Percentiles rank a stretch among this genome's conserved stretches.
Conservation (phyloP, 2,329 filamentous ascomycete species). For the Pezicula rhizophila region DNA sequence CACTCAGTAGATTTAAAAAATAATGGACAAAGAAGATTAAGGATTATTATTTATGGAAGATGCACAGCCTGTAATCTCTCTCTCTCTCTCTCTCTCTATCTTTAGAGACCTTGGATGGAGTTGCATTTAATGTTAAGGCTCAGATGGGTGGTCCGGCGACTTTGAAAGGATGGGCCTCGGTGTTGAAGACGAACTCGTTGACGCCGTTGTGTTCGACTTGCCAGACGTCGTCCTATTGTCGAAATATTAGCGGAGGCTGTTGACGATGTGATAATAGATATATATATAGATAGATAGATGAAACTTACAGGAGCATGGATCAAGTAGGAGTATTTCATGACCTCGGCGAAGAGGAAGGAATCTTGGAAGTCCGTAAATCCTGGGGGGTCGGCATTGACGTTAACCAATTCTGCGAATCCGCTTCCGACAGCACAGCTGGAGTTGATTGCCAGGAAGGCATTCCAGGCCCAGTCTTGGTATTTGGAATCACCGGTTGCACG, state of each 20-base stretch:
- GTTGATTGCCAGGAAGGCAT: conserved; percentile 66
- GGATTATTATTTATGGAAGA: no score
- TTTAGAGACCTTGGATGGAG: no score
- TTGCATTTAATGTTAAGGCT: neutral
- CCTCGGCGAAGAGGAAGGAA: conserved; percentile 84
- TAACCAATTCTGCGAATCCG: conserved; percentile 58
- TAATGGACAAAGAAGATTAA: no score
- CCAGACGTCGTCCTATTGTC: conserved; percentile 36
- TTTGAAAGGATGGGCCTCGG: conserved; percentile 57
- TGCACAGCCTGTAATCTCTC: no score
- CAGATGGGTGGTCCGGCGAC: conserved; percentile 28
- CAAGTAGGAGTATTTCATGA: conserved; percentile 77
- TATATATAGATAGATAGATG: no score
- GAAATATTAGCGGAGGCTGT: conserved; percentile 7
- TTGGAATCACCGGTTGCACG: conserved; percentile 67
- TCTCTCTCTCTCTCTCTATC: no score
- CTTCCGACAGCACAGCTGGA: conserved; percentile 53
- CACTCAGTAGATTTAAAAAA: no score
- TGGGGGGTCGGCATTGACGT: conserved; percentile 52
- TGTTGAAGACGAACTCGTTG: conserved; percentile 58
- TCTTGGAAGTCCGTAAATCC: conserved; percentile 66
- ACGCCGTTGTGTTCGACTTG: conserved; percentile 43
- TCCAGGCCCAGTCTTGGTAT: conserved; percentile 83
- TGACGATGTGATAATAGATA: neutral
- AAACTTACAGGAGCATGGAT: conserved; percentile 37